Percentiles rank a stretch among this genome's conserved stretches.
Conservation (phyloP, 2,329 filamentous ascomycete genomes). For the Leptographium lundbergii region DNA sequence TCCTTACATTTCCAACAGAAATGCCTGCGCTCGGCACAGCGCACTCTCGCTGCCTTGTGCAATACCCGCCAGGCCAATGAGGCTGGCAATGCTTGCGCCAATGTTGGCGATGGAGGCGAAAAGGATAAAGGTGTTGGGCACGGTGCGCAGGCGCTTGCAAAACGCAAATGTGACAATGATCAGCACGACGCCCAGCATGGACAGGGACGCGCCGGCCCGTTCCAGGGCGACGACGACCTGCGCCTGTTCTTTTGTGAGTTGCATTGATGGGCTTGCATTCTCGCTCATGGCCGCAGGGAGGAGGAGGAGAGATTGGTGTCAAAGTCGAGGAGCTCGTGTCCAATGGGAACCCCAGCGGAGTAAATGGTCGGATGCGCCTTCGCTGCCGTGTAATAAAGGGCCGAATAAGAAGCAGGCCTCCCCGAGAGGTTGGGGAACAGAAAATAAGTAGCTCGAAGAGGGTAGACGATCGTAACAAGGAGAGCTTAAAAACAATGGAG, state of each 20-base stretch:
- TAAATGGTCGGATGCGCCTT: background rate
- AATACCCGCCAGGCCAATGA: constrained; percentile 58
- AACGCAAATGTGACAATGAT: constrained; percentile 40
- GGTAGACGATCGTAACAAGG: background rate
- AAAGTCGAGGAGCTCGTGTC: background rate
- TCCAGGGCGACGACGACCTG: constrained; percentile 34
- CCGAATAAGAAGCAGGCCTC: background rate
- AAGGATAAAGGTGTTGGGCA: constrained; percentile 49
- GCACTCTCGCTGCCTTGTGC: constrained; percentile 35
- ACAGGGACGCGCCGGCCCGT: constrained; percentile 40
- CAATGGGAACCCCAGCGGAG: background rate
- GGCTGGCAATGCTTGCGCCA: constrained; percentile 49
- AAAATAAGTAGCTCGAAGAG: background rate
- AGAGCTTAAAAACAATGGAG: background rate
- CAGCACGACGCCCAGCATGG: constrained; percentile 34
- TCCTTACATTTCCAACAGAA: constrained; percentile 56
- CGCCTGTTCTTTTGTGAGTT: constrained; percentile 24
- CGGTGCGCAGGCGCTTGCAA: constrained; percentile 40
- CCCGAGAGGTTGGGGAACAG: background rate
- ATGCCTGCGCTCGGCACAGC: constrained; percentile 49
- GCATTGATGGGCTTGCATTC: constrained; percentile 7
- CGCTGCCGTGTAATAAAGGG: background rate
- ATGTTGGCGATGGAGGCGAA: constrained; percentile 49
- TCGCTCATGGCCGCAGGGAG: constrained; percentile 2
- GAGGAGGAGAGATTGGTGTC: background rate